These are phyloP conservation scores for Gossypium rotundifolium DNA, from an alignment of 345 rosid genomes.

Conservation along the genomic window DNA sequence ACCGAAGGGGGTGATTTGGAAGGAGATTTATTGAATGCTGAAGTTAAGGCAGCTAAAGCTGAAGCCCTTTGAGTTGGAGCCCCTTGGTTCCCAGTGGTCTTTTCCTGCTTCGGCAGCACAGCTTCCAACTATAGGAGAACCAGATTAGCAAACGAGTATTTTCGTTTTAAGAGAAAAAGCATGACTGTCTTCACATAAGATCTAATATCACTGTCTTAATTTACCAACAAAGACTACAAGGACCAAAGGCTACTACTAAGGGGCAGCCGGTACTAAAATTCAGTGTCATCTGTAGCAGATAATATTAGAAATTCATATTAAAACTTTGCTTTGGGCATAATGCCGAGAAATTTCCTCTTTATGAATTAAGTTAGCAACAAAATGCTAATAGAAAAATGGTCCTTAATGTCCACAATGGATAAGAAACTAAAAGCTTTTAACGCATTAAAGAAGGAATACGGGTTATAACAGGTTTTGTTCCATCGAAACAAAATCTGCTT, in stretches of 20 bases:
- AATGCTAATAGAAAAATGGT: neutral
- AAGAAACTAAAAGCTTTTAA: neutral
- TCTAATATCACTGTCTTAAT: neutral
- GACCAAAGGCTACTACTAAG: neutral
- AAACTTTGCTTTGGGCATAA: neutral
- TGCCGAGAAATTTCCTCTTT: neutral
- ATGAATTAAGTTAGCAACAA: neutral
- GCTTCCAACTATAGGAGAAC: conserved; percentile 15
- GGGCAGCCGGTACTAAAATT: neutral
- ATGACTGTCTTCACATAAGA: neutral
- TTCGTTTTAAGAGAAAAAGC: neutral
- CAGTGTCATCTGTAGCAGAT: neutral
- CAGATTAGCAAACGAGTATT: neutral
- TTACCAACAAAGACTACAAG: neutral
- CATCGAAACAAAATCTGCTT: neutral
- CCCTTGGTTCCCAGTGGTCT: conserved; percentile 49
- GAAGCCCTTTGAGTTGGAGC: conserved; percentile 81
- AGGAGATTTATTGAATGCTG: conserved; percentile 55
- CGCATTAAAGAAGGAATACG: neutral
- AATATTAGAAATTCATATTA: neutral
- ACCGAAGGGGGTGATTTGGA: conserved; percentile 41
- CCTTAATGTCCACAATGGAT: neutral
- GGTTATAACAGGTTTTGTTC: neutral
- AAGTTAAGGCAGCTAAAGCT: conserved; percentile 85
- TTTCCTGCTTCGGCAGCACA: conserved; percentile 38